Conservation (phyloP, 2,329 filamentous ascomycete genomes). For the Drechslera avenae region DNA sequence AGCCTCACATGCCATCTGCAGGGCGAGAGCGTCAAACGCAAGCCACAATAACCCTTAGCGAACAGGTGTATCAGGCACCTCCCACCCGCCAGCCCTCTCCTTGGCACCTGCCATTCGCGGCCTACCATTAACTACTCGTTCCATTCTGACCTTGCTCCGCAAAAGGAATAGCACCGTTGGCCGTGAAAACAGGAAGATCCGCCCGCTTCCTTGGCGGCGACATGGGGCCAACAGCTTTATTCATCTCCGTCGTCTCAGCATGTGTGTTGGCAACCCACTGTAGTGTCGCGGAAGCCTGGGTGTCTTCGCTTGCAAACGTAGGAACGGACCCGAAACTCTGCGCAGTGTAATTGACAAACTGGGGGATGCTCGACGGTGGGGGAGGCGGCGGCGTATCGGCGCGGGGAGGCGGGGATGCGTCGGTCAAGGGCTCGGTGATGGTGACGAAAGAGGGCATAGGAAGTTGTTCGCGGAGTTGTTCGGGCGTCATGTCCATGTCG, state of each 20-base stretch:
- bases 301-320: constrained; percentile 9
- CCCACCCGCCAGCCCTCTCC: constrained; percentile 16
- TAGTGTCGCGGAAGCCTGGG: constrained; percentile 25
- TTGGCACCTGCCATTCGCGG: constrained; percentile 4
- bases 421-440: constrained; percentile 22
- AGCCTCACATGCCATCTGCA: no score
- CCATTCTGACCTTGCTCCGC: constrained; percentile 24
- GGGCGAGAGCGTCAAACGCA: no score
- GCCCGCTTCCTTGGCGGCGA: constrained; percentile 46
- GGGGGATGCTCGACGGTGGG: constrained; percentile 37
- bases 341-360: constrained; percentile 42
- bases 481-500: constrained; percentile 40
- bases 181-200: constrained; percentile 57
- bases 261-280: constrained; percentile 44
- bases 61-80: no score
- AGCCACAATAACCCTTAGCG: no score
- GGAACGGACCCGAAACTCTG: constrained; percentile 24
- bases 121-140: no score
- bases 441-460: constrained; percentile 42
- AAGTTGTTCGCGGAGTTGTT: constrained; percentile 45
- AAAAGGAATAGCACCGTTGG: constrained; percentile 47
- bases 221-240: constrained; percentile 18
- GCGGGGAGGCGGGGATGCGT: constrained; percentile 36
- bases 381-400: constrained; percentile 48
- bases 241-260: constrained; percentile 11